A percentile compares a stretch with the other conserved stretches of the same genome.
These are phyloP conservation scores for Sanguinoderma infundibulare DNA, from an alignment of 1,284 basidiomycete species.

Conservation along the genomic window DNA sequence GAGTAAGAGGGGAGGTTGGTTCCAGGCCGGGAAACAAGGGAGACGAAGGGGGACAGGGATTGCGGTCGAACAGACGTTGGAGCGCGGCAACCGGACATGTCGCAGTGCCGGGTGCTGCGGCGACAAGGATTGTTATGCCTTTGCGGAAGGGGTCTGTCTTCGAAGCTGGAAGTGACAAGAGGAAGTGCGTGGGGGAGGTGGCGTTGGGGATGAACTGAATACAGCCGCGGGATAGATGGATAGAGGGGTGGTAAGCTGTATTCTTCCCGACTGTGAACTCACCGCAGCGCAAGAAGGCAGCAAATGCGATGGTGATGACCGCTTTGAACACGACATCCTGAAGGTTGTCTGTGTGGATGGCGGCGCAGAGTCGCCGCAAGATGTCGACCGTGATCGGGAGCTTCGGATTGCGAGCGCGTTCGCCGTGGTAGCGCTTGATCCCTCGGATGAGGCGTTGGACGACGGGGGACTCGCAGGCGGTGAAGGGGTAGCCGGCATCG, in stretches of 20 bases:
- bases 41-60: too few species aligned
- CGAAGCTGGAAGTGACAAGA: conserved; percentile 38
- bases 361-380: conserved; percentile 14
- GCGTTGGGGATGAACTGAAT: conserved; percentile 32
- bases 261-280: conserved; percentile 33
- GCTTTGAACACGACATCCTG: too few species aligned
- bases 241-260: conserved; percentile 22
- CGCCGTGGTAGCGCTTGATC: conserved; percentile 36
- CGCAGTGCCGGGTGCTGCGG: conserved; percentile 23
- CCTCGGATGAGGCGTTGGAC: conserved; percentile 32
- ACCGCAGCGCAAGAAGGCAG: conserved; percentile 37
- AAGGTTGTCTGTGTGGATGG: conserved; percentile 6
- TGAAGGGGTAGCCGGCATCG: conserved; percentile 30
- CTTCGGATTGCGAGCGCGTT: conserved; percentile 25
- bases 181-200: conserved; percentile 30
- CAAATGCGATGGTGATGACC: conserved; percentile 34
- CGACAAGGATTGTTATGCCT: conserved; percentile 36
- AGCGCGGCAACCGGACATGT: conserved; percentile 35
- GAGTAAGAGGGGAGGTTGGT: too few species aligned
- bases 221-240: conserved; percentile 32
- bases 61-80: too few species aligned
- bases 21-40: too few species aligned
- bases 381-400: conserved; percentile 31
- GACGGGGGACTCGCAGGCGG: conserved; percentile 29
- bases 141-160: conserved; percentile 45